Evolutionary conservation across 805 yeast genomes (phyloP), one percentile per base, ranked within the genome.

Genomic region (Maudiozyma barnettii): DNA sequence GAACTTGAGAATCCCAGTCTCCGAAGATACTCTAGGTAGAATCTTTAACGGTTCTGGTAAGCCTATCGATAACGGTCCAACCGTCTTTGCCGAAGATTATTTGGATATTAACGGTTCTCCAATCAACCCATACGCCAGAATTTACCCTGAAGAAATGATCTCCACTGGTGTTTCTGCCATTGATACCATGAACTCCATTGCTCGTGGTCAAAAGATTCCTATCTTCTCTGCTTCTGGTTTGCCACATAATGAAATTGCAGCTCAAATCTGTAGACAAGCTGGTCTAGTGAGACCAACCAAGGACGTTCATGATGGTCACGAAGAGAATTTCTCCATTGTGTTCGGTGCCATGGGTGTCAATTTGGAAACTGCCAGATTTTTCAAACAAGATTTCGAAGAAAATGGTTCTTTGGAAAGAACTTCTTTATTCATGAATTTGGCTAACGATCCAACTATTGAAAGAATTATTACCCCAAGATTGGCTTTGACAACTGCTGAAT

Each of bases 271-370:
- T 78, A 89, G 99, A 76, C 99, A 93, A 75, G 99, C 99, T 38
- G 96, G 98, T 59, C 78, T 93, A 66, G 99, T 95, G 45, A 85
- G 98, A 74, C 99, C 99, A 63, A 95, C 99, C 37, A 93, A 93
- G 74, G 99, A 91, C 68, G 98, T 93, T 50, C 98, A 93, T 68
- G 99, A 93, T 70, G 99, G 99, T 63, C 99, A 93, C 70, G 99
- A 93, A 72, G 99, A 93, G 61, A 93, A 93, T 71, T 93, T 93
- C 85, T 87, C 96, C 46, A 95, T 93, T 71, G 99, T 93, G 36
- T 93, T 93, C 64, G 99, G 98, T 38, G 99, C 99, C 50, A 93
- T 95, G 99, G 99, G 99, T 79, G 99, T 91, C 57, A 93, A 95
- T 68, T 79, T 93, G 72, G 99, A 95, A 73, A 93, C 99, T 31